A percentile compares a stretch with the other conserved stretches of the same genome.
Evolutionary conservation across 2,329 filamentous ascomycete genomes (phyloP).

Genomic region (Sclerotiophoma versabilis): DNA sequence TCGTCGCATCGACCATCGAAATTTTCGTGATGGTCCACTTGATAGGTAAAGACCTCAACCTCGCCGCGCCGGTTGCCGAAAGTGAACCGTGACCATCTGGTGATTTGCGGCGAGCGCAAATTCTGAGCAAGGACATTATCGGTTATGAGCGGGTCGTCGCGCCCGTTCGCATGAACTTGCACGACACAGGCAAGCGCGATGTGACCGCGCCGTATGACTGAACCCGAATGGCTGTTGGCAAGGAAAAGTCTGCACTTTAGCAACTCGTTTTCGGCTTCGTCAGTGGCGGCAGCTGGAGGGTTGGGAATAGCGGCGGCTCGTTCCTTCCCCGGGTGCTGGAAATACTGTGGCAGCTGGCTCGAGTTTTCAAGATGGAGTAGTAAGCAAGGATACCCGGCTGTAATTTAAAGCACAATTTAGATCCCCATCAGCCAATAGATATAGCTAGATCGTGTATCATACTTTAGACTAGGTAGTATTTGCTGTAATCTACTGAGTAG

Average conservation of each 20-base stretch:
- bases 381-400: too few relatives aligned
- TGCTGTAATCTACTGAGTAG: too few relatives aligned
- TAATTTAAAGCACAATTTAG: too few relatives aligned
- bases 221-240: conserved; percentile 15
- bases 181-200: conserved; percentile 13
- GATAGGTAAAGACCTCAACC: conserved; percentile 23
- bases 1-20: conserved; percentile 32
- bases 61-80: conserved; percentile 26
- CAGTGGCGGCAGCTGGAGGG: conserved; percentile 23
- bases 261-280: conserved; percentile 20
- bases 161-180: conserved; percentile 20
- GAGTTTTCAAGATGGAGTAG: too few relatives aligned
- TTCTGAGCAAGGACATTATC: conserved; percentile 29
- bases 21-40: conserved; percentile 46
- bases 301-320: conserved; percentile 31
- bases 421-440: too few relatives aligned
- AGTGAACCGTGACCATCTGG: conserved; percentile 28
- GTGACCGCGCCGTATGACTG: conserved; percentile 20
- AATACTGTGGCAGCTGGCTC: too few relatives aligned
- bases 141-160: conserved; percentile 35
- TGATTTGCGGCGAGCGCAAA: conserved; percentile 32
- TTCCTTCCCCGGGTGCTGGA: conserved; percentile 32
- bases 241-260: conserved; percentile 39
- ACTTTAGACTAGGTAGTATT: too few relatives aligned
- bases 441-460: too few relatives aligned